These are phyloP conservation scores for Aspergillus ochraceus DNA, from an alignment of 2,329 filamentous ascomycete genomes.

Conservation along the genomic window DNA sequence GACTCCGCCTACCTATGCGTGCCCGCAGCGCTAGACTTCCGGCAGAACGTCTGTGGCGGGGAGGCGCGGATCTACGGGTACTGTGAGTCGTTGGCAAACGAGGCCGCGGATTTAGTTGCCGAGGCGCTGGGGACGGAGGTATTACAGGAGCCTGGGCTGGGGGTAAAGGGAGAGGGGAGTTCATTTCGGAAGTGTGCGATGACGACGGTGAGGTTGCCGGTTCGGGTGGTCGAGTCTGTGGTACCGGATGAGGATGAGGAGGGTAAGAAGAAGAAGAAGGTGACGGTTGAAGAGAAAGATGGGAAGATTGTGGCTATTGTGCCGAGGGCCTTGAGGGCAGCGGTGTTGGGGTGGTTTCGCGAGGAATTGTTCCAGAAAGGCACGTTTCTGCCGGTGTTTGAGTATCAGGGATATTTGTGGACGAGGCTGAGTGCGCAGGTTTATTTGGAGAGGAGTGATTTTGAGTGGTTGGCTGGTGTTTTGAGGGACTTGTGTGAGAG, in stretches of 20 bases:
- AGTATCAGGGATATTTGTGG: constrained; percentile 66
- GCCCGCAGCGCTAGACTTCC: constrained; percentile 69
- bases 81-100: constrained; percentile 60
- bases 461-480: constrained; percentile 64
- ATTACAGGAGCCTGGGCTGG: constrained; percentile 55
- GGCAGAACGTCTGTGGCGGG: constrained; percentile 67
- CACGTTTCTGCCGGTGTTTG: constrained; percentile 69
- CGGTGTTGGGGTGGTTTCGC: constrained; percentile 57
- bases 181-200: constrained; percentile 65
- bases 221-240: constrained; percentile 42
- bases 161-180: constrained; percentile 23
- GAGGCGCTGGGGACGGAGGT: constrained; percentile 67
- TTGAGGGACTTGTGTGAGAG: constrained; percentile 59
- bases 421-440: constrained; percentile 75
- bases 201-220: constrained; percentile 71
- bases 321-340: constrained; percentile 35
- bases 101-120: constrained; percentile 63
- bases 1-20: constrained; percentile 71
- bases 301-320: constrained; percentile 10
- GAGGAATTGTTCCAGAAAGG: constrained; percentile 60
- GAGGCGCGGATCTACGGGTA: constrained; percentile 70
- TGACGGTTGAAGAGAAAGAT: constrained; percentile 40
- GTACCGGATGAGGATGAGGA: background rate
- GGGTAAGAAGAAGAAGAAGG: background rate
- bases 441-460: constrained; percentile 79